Percentiles rank a stretch among this genome's conserved stretches.
Conservation (phyloP, 352 stramenopile genomes). For the Aphanomyces stellatus region DNA sequence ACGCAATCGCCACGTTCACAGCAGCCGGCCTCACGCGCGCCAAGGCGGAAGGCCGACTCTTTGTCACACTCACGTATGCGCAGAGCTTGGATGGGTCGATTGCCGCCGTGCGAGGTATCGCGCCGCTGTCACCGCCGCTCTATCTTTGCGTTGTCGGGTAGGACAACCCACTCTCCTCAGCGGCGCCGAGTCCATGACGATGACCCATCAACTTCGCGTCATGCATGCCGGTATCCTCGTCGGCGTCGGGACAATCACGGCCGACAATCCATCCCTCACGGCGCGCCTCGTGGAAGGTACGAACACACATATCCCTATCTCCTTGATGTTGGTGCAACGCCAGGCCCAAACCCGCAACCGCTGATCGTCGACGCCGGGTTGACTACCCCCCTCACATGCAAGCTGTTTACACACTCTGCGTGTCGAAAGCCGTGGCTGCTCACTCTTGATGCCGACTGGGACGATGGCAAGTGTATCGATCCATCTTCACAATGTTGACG, state of each 20-base stretch:
- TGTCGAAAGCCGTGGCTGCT: slow-evolving; percentile 70
- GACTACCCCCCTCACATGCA: slow-evolving; percentile 53
- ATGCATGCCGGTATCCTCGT: slow-evolving; percentile 85
- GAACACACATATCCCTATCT: background rate
- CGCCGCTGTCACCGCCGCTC: background rate
- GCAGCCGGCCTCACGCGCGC: background rate
- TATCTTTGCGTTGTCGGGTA: slow-evolving; percentile 12
- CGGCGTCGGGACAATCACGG: slow-evolving; percentile 71
- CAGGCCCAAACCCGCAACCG: slow-evolving; percentile 53
- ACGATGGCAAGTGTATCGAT: background rate
- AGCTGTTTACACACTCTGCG: slow-evolving; percentile 57
- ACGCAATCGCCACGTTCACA: background rate
- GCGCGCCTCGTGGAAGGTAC: slow-evolving; percentile 48
- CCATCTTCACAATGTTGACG: background rate
- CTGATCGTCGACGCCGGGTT: slow-evolving; percentile 69
- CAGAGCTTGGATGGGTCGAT: slow-evolving; percentile 87
- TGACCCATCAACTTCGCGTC: slow-evolving; percentile 82
- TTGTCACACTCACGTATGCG: slow-evolving; percentile 81
- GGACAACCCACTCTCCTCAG: slow-evolving; percentile 61
- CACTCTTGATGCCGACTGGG: background rate
- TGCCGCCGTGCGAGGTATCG: slow-evolving; percentile 41
- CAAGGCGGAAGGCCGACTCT: slow-evolving; percentile 3
- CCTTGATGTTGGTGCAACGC: background rate
- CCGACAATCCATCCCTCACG: slow-evolving; percentile 85
- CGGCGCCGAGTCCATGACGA: slow-evolving; percentile 59